Evolutionary conservation across 2,329 filamentous ascomycete species (phyloP).

Genomic region (Albophoma yamanashiensis): DNA sequence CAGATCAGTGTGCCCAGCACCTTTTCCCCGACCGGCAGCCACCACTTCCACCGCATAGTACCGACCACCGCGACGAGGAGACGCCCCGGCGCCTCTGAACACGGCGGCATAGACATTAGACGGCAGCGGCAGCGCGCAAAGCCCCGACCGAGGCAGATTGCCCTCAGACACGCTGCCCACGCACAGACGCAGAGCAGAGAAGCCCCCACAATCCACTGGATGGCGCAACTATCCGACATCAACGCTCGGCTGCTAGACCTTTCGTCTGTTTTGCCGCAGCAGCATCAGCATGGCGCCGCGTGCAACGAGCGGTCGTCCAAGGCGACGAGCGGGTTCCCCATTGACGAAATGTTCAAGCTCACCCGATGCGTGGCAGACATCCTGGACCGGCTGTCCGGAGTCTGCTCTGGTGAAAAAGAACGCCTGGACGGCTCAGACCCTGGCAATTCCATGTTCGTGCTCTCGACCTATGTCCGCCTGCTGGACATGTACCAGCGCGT

Average conservation of each 20-base stretch:
- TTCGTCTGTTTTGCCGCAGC: constrained; percentile 19
- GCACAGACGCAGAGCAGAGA: constrained; percentile 10
- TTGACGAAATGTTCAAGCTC: constrained; percentile 29
- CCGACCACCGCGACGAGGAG: constrained; percentile 6
- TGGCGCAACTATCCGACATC: constrained; percentile 27
- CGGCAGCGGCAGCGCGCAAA: constrained; percentile 12
- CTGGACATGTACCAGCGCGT: constrained; percentile 29
- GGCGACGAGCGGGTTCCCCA: constrained; percentile 21
- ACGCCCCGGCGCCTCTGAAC: constrained; percentile 11
- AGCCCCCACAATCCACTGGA: constrained; percentile 19
- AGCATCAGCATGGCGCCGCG: constrained; percentile 10
- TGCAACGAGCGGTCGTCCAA: constrained; percentile 12
- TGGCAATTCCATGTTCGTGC: constrained; percentile 25
- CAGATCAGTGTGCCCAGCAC: background rate
- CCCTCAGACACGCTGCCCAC: constrained; percentile 13
- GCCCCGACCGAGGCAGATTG: constrained; percentile 21
- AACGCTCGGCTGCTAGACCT: constrained; percentile 27
- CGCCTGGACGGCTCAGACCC: constrained; percentile 20
- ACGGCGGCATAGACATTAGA: constrained; percentile 12
- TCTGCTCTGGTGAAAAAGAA: constrained; percentile 2
- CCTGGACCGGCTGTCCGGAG: constrained; percentile 15
- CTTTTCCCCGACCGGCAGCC: background rate
- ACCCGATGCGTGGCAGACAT: constrained; percentile 25
- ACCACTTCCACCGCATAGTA: constrained; percentile 1
- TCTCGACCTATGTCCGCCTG: constrained; percentile 27